Percentiles rank a stretch among this genome's conserved stretches.
Evolutionary conservation across 805 yeast genomes (phyloP).

Genomic region (Schizosaccharomyces japonicus): DNA sequence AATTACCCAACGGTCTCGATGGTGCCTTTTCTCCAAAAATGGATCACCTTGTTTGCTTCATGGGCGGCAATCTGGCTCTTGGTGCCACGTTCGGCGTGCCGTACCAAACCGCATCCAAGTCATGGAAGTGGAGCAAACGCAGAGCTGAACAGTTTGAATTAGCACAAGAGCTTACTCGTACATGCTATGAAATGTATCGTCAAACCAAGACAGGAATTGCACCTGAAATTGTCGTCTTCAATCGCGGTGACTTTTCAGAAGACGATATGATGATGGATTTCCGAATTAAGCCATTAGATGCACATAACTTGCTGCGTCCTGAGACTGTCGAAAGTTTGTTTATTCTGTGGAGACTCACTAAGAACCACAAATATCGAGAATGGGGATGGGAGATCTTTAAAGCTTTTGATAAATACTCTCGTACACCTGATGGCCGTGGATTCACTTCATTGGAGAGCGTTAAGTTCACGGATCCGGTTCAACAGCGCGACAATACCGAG

Average conservation of each 20-base stretch:
- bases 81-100: constrained; percentile 69
- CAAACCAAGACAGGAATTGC: constrained; percentile 54
- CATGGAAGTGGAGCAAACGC: constrained; percentile 30
- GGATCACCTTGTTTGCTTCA: constrained; percentile 84
- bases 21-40: constrained; percentile 43
- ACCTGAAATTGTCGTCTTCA: constrained; percentile 76
- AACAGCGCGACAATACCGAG: constrained; percentile 48
- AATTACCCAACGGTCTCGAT: constrained; percentile 40
- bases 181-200: constrained; percentile 69
- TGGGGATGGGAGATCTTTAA: constrained; percentile 79
- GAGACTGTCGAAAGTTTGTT: constrained; percentile 81
- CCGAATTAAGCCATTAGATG: constrained; percentile 42
- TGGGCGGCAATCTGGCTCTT: constrained; percentile 67
- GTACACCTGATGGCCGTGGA: constrained; percentile 18
- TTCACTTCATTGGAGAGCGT: constrained; percentile 51
- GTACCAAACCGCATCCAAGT: constrained; percentile 29
- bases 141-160: constrained; percentile 41
- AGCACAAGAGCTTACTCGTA: constrained; percentile 49
- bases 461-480: constrained; percentile 25
- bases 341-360: constrained; percentile 39
- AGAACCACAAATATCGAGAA: constrained; percentile 28
- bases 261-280: constrained; percentile 29
- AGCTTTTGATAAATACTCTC: constrained; percentile 37
- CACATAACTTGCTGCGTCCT: constrained; percentile 74
- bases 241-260: too few relatives aligned